phyloP scores from a whole-genome alignment of 192 early-diverging fungal species.

The Podila verticillata region DNA sequence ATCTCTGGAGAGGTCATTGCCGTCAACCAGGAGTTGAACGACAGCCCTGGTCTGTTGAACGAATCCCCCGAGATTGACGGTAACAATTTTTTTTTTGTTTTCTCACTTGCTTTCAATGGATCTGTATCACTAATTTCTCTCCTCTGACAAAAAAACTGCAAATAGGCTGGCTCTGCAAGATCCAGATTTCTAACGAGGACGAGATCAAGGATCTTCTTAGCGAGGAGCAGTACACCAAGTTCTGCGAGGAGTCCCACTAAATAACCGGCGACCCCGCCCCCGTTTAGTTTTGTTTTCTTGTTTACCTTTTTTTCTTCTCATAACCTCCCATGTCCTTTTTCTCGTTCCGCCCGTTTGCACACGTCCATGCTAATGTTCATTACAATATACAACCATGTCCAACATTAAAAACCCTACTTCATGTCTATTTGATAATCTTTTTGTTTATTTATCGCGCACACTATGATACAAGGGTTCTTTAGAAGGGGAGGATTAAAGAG shows the following conservation, averaged over 20 bases:
- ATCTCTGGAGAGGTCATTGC: conserved; percentile 84
- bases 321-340: background rate
- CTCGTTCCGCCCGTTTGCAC: no score
- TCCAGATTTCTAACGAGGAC: conserved; percentile 74
- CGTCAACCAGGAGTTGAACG: conserved; percentile 72
- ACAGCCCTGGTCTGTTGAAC: conserved; percentile 86
- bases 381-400: no score
- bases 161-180: conserved; percentile 93
- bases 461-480: no score
- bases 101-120: no score
- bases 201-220: conserved; percentile 81
- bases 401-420: no score
- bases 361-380: no score
- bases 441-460: no score
- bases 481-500: background rate
- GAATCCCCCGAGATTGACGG: conserved; percentile 75
- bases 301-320: background rate
- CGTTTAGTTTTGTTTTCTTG: background rate
- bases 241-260: conserved; percentile 53
- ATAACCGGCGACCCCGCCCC: background rate
- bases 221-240: conserved; percentile 72
- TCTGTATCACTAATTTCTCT: no score
- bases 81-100: conserved; percentile 44
- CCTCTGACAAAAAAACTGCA: conserved; percentile 10
- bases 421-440: no score